Evolutionary conservation across 106 monocot species (phyloP).

Genomic region (Acorus gramineus): DNA sequence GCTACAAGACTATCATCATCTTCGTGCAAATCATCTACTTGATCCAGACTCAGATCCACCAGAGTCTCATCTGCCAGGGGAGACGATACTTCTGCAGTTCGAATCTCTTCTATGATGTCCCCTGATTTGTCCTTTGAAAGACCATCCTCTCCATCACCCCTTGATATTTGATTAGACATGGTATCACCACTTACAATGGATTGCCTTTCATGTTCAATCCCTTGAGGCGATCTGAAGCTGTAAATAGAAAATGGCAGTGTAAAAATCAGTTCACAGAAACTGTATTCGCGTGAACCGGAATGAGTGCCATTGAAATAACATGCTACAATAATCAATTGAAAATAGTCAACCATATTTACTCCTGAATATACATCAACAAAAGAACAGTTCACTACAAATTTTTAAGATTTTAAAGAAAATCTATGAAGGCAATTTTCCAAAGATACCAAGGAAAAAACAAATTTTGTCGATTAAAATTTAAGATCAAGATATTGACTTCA

Average conservation of each 20-base stretch:
- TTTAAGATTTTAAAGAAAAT: no score
- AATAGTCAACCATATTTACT: no score
- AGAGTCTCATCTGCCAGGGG: slow-evolving; percentile 16
- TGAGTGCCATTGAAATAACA: no score
- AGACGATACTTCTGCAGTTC: slow-evolving; percentile 17
- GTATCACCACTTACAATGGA: slow-evolving; percentile 22
- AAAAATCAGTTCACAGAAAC: no score
- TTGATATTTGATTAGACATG: slow-evolving; percentile 12
- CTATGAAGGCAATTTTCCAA: no score
- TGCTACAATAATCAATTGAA: no score
- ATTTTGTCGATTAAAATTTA: no score
- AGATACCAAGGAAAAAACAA: no score
- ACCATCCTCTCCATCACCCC: slow-evolving; percentile 13
- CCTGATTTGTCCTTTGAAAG: slow-evolving; percentile 17
- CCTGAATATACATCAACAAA: no score
- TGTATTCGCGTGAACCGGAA: no score
- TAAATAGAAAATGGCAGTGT: neutral
- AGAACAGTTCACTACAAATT: no score
- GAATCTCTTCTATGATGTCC: slow-evolving; percentile 15
- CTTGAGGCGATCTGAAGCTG: slow-evolving; percentile 21
- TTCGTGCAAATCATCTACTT: slow-evolving; percentile 24
- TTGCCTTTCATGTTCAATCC: slow-evolving; percentile 19
- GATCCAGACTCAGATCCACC: slow-evolving; percentile 28
- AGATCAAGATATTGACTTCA: no score
- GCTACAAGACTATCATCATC: slow-evolving; percentile 42